Evolutionary conservation across 1,284 basidiomycete species (phyloP), one percentile per base, ranked within the genome.

Genomic region (Ganoderma lucidum): DNA sequence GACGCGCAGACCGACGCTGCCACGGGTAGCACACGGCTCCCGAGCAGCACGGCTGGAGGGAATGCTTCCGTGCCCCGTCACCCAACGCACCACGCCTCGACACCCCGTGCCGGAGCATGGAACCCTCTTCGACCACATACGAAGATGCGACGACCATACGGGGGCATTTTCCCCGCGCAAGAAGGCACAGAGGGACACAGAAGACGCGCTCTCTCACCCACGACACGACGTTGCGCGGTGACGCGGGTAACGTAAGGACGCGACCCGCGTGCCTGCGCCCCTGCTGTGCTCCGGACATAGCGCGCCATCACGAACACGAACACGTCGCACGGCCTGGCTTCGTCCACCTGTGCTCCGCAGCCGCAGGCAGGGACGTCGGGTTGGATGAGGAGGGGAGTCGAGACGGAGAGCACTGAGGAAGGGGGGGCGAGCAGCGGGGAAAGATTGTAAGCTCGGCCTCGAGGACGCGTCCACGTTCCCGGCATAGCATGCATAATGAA

Each of bases 381-480:
- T 10, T 32, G 23, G 23, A 28, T 1, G 30, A 15, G 30, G 17
- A 53, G 4, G 51, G 10, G 51, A 1, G 30, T 4, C 23, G n/a
- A 19, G n/a, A n/a, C n/a, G 48, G 19, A 53, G 23, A 12, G 51
- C 10, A 32, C 30, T 9, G n/a, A 9, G 15, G 28, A 5, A 56
- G 15, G 19, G 14, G 15, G 6, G 39, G 39, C 30, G 30, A 56
- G 14, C 53, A 17, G 15, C 23, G 23, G 23, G 23, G 23, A 23
- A 23, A 23, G 23, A 23, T 56, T 35, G 32, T 56, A 32, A 30
- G 53, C 59, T 39, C 59, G 19, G 37, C 35, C 37, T 28, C 59
- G 59, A 30, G 42, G 41, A 62, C 60, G 42, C 60, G 28, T 61
- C 59, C 59, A 42, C 23, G 59, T 61, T 61, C 59, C 59, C 37